Evolutionary conservation across 116 monocot genomes (phyloP).

Genomic region (Cymodocea nodosa): DNA sequence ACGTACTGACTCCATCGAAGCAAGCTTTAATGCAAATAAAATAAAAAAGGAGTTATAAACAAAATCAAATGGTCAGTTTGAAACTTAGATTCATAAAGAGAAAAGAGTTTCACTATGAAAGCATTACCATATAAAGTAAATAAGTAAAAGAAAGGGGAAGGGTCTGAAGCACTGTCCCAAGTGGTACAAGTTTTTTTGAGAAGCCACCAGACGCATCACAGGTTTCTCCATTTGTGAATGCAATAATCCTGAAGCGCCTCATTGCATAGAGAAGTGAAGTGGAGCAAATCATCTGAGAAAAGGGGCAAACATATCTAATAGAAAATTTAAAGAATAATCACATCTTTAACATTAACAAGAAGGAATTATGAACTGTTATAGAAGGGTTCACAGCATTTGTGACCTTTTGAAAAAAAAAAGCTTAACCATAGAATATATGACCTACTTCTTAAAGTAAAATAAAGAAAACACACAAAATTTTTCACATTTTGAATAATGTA

Average conservation of each 20-base stretch:
- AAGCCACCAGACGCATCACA: conserved; percentile 29
- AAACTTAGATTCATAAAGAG: not conserved
- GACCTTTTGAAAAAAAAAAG: too few species aligned
- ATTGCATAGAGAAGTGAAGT: conserved; percentile 62
- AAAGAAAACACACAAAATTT: too few species aligned
- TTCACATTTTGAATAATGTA: too few species aligned
- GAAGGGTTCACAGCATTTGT: too few species aligned
- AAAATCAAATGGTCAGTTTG: not conserved
- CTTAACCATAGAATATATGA: too few species aligned
- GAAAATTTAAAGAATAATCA: too few species aligned
- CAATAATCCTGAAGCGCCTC: conserved; percentile 60
- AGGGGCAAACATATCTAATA: not conserved
- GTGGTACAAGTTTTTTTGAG: conserved; percentile 43
- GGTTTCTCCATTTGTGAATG: conserved; percentile 49
- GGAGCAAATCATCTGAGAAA: conserved; percentile 75
- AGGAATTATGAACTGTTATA: too few species aligned
- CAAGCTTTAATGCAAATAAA: conserved; percentile 36
- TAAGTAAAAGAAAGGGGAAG: conserved; percentile 79
- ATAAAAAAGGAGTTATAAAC: not conserved
- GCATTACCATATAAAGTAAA: conserved; percentile 86
- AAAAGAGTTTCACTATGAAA: not conserved
- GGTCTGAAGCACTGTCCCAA: conserved; percentile 53
- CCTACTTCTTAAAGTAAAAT: too few species aligned
- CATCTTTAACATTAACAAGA: too few species aligned
- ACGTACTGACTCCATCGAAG: conserved; percentile 91